phyloP scores from a whole-genome alignment of 2,329 filamentous ascomycete species.

The Tolypocladium pustulatum region DNA sequence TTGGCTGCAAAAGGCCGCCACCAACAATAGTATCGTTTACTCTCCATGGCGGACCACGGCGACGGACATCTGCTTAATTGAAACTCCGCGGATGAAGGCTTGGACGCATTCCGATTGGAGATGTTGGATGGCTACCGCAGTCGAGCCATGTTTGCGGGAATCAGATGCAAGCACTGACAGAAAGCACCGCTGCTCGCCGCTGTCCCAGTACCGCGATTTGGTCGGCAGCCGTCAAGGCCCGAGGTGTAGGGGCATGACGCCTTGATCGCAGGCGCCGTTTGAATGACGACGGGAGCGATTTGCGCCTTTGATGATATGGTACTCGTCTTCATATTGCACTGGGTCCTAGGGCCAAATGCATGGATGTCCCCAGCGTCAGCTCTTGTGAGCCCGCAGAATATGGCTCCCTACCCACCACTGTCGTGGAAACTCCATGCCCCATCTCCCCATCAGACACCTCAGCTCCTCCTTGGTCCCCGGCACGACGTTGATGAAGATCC shows the following conservation, averaged over 20 bases:
- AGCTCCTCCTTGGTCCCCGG: background rate
- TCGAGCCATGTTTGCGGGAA: background rate
- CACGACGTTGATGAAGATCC: background rate
- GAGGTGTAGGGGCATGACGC: background rate
- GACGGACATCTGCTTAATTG: background rate
- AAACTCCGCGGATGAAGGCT: background rate
- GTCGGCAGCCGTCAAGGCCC: background rate
- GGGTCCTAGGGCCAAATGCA: background rate
- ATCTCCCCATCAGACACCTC: background rate
- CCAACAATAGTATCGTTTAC: background rate
- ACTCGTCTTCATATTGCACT: background rate
- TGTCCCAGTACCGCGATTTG: background rate
- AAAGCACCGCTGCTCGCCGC: background rate
- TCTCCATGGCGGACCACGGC: too few species aligned
- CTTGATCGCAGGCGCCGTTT: background rate
- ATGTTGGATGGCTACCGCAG: background rate
- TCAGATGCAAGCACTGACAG: background rate
- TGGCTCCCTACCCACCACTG: background rate
- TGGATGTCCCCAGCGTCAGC: background rate
- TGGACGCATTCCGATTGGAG: background rate
- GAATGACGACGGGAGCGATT: background rate
- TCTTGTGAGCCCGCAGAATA: background rate
- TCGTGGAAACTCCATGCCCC: background rate
- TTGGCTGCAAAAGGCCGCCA: slow-evolving; percentile 16
- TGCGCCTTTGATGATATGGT: background rate